Percentiles rank a stretch among this genome's conserved stretches.
phyloP scores from a whole-genome alignment of 164 flowering plant species.

The Umbellularia californica region DNA sequence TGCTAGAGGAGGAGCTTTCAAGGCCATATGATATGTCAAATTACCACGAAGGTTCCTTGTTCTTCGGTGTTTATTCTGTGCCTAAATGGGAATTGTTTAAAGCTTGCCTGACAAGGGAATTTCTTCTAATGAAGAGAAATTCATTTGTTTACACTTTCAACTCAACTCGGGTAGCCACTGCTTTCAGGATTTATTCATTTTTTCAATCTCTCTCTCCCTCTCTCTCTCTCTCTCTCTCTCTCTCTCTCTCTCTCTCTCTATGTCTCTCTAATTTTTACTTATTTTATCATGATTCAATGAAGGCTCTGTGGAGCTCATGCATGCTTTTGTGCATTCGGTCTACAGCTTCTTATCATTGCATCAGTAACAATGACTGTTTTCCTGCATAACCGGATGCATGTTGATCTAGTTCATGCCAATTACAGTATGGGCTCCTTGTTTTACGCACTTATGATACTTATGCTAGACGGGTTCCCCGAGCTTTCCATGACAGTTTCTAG shows the following conservation, averaged over 20 bases:
- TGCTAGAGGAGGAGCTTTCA: slow-evolving; percentile 37
- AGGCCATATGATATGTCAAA: slow-evolving; percentile 32
- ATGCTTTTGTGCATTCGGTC: slow-evolving; percentile 10
- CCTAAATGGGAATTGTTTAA: slow-evolving; percentile 47
- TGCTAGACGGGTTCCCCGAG: slow-evolving; percentile 48
- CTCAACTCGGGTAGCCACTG: slow-evolving; percentile 19
- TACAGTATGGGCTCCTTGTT: slow-evolving; percentile 23
- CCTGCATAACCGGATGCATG: background rate
- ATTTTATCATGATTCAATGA: background rate
- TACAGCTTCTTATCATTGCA: background rate
- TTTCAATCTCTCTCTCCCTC: too few species aligned
- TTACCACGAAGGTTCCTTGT: slow-evolving; percentile 35
- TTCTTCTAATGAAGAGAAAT: slow-evolving; percentile 56
- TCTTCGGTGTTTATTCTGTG: slow-evolving; percentile 35
- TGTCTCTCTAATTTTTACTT: background rate
- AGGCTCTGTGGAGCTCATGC: background rate
- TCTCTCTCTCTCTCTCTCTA: too few species aligned
- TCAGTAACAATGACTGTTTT: background rate
- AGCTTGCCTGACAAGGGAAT: slow-evolving; percentile 55
- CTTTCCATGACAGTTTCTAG: slow-evolving; percentile 40
- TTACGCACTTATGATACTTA: slow-evolving; percentile 30
- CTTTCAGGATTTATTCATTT: background rate
- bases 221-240: too few species aligned
- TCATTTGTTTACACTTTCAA: slow-evolving; percentile 56
- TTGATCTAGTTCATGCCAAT: background rate